Percentiles rank a stretch among this genome's conserved stretches.
Conservation (phyloP, 129 eudicot genomes). For the Sambucus nigra region DNA sequence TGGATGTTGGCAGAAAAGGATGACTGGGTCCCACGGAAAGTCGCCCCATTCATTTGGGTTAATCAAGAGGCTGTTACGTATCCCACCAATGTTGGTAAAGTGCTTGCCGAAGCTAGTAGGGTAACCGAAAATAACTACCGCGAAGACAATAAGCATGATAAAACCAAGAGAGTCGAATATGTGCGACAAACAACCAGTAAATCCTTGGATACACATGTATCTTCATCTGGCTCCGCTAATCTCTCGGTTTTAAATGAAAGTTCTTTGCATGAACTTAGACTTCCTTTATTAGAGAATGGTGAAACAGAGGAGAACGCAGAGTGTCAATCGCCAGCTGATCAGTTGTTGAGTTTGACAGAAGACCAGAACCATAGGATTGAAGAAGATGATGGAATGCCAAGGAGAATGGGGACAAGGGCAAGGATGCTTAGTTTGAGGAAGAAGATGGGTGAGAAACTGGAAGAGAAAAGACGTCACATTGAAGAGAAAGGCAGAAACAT, state of each 20-base stretch:
- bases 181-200: slow-evolving; percentile 6
- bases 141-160: slow-evolving; percentile 21
- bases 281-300: slow-evolving; percentile 31
- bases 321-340: slow-evolving; percentile 13
- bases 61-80: slow-evolving; percentile 33
- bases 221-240: slow-evolving; percentile 8
- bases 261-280: slow-evolving; percentile 25
- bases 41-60: slow-evolving; percentile 70
- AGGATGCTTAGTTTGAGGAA: slow-evolving; percentile 70
- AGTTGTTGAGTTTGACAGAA: slow-evolving; percentile 16
- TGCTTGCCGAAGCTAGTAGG: slow-evolving; percentile 24
- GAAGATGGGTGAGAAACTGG: slow-evolving; percentile 80
- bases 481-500: slow-evolving; percentile 69
- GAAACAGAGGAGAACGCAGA: slow-evolving; percentile 36
- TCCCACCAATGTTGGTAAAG: slow-evolving; percentile 19
- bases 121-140: slow-evolving; percentile 7
- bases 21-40: slow-evolving; percentile 72
- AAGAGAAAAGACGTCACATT: slow-evolving; percentile 58
- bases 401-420: slow-evolving; percentile 58
- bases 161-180: slow-evolving; percentile 12
- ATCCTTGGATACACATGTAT: slow-evolving; percentile 8
- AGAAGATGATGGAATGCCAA: slow-evolving; percentile 40
- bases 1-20: slow-evolving; percentile 89
- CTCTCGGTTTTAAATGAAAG: slow-evolving; percentile 7
- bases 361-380: slow-evolving; percentile 20